Base-by-base conservation (phyloP, 805 yeast genomes). In the Phaffomyces antillensis region DNA sequence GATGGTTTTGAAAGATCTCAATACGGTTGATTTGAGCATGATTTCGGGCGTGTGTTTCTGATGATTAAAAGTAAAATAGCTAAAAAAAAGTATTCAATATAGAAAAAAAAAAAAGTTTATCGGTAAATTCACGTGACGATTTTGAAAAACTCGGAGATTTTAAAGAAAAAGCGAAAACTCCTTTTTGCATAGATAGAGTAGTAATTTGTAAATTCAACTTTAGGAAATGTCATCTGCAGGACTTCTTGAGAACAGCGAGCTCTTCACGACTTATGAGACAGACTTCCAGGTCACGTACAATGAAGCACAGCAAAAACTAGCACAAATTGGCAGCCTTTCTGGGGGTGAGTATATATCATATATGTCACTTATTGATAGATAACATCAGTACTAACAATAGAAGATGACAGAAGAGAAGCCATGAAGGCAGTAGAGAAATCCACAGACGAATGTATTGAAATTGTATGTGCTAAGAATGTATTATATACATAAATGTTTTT, bases 391-490 rank as follows among this genome's bases (percentile, higher is more conserved):
- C 34, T 41, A 34, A 32, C 40, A 20, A 20, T n/a, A 33, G 30
- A 45, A 71, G 81, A 72, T 40, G 75, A 70, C 42, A 71, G 88
- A 44, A 71, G 73, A 35, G 70, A 66, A 11, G 70, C 81, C 16
- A 68, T 82, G 64, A 74, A 74, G 53, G 77, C 81, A 15, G 73
- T 79, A 3, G 89, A 85, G 56, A 69, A 72, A 38, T 75, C 83
- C 17, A 70, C 84, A n/a, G 96, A 87, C 54, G 96, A 87, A 58
- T 83, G 84, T 33, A 74, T 79, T 44, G 95, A 86, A 58, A 72
- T 86, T 36, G 69, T 69, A 54, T 44, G 72, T 57, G 11, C 18
- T 7, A 16, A 7, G 2, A 16, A 9, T 25, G 11, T 28, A 10
- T 7, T 9, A 26, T 26, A 10, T 26, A 26, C 11, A 3, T 10